A percentile compares a stretch with the other conserved stretches of the same genome.
Conservation (phyloP, 257 asterid genomes). For the Solanum arcanum region DNA sequence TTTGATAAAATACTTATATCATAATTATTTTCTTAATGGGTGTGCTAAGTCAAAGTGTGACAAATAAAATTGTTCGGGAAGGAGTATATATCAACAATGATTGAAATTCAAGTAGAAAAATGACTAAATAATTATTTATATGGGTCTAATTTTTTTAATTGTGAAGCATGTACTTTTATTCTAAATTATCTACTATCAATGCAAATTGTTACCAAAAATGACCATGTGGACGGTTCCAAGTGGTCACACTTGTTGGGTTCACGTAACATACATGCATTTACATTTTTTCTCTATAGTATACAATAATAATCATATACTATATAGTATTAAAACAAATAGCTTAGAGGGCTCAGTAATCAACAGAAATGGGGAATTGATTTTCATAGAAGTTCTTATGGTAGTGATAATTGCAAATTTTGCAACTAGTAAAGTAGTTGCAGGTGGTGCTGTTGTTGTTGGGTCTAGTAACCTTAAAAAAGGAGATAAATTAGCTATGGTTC, state of each 20-base stretch:
- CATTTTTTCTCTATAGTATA: neutral
- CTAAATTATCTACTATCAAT: too few relatives aligned
- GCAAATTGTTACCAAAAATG: neutral
- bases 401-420: neutral
- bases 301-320: too few relatives aligned
- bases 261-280: neutral
- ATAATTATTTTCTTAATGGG: too few relatives aligned
- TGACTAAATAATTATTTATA: too few relatives aligned
- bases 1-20: too few relatives aligned
- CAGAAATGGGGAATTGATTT: conserved; percentile 1
- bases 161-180: too few relatives aligned
- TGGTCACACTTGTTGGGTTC: neutral
- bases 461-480: conserved; percentile 16
- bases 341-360: neutral
- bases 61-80: too few relatives aligned
- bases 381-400: neutral
- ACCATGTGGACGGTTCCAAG: neutral
- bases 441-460: neutral
- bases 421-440: conserved; percentile 9
- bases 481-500: conserved; percentile 19
- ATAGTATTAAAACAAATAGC: neutral
- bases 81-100: too few relatives aligned
- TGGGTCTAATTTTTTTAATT: too few relatives aligned
- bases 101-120: neutral
- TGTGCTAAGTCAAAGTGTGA: too few relatives aligned